Evolutionary conservation across 1,284 basidiomycete species (phyloP).

Genomic region (Ganoderma leucocontextum): DNA sequence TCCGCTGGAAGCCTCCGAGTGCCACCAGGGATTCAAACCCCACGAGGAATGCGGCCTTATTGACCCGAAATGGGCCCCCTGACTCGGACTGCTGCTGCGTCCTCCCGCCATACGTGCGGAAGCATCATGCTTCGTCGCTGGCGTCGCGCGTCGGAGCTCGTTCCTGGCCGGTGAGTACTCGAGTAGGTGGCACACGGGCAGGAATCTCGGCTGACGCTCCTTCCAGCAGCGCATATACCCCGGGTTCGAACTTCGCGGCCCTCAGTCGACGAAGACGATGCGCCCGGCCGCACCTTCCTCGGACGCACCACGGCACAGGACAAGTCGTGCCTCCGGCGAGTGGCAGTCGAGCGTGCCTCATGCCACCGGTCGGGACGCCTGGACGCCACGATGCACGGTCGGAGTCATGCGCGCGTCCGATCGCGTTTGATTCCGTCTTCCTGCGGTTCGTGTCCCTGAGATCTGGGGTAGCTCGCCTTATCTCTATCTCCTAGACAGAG

Average conservation of each 20-base stretch:
- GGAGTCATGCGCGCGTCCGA: neutral
- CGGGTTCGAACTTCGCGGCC: neutral
- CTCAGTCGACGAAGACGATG: neutral
- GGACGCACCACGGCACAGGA: neutral
- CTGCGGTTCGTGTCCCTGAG: neutral
- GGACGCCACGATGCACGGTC: neutral
- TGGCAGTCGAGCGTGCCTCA: neutral
- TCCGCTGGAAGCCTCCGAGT: neutral
- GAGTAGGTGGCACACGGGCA: neutral
- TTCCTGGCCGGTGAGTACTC: neutral
- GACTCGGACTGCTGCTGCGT: neutral
- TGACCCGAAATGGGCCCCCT: neutral
- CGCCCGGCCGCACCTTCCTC: neutral
- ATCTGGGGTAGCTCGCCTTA: neutral
- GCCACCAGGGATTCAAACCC: neutral
- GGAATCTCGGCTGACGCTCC: neutral
- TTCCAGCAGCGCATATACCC: neutral
- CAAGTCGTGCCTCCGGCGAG: no score
- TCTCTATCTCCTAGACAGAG: no score
- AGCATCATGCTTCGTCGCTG: neutral
- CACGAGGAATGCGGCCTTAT: neutral
- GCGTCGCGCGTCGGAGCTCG: neutral
- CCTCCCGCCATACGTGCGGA: neutral
- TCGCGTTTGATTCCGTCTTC: neutral
- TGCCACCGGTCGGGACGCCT: neutral